Evolutionary conservation across 495 filamentous ascomycete species (phyloP).

Genomic region (Cudoniella acicularis): DNA sequence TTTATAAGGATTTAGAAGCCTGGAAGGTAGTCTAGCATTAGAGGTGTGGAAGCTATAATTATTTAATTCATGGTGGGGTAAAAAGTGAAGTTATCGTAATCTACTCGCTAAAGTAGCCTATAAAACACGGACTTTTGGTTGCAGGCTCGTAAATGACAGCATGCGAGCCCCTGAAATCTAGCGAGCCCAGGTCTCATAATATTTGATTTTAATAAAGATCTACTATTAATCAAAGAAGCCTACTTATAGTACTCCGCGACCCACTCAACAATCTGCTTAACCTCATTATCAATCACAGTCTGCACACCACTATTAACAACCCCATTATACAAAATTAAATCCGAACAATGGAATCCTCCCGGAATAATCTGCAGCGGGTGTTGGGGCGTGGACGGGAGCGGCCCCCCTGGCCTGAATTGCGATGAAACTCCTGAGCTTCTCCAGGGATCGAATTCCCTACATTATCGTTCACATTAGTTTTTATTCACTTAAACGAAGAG

Average conservation of each 20-base stretch:
- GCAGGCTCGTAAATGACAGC: not conserved
- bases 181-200: not conserved
- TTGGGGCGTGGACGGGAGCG: conserved; percentile 36
- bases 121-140: not conserved
- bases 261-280: not conserved
- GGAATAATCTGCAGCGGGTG: conserved; percentile 50
- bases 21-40: not conserved
- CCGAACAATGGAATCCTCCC: conserved; percentile 32
- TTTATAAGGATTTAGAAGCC: too few relatives aligned
- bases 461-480: too few relatives aligned
- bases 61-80: not conserved
- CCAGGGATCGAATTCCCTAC: conserved; percentile 61
- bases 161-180: not conserved
- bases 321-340: too few relatives aligned
- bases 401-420: conserved; percentile 47
- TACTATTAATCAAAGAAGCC: too few relatives aligned
- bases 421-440: conserved; percentile 45
- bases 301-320: not conserved
- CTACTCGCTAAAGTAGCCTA: not conserved
- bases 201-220: not conserved
- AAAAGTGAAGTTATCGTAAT: not conserved
- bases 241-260: not conserved
- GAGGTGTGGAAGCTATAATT: not conserved
- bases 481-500: too few relatives aligned
- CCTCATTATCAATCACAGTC: not conserved